Evolutionary conservation across 2,329 filamentous ascomycete species (phyloP).

Genomic region (Curvularia verruculosa): DNA sequence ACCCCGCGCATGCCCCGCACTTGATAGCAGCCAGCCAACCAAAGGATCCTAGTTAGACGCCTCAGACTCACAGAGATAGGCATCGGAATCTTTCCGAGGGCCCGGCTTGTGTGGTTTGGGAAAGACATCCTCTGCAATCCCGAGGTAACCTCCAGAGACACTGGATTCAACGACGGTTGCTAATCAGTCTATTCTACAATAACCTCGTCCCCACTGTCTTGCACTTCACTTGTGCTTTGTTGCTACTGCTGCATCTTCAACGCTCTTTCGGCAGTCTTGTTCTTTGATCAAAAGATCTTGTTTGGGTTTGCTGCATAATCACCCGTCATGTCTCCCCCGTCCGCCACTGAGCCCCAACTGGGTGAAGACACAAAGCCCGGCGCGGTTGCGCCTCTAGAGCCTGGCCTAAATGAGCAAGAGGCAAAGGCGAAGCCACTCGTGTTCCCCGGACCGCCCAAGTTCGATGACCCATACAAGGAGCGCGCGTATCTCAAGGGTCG

Average conservation of each 20-base stretch:
- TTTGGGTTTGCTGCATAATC: background rate
- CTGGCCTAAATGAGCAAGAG: conserved; percentile 36
- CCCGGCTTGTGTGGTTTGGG: background rate
- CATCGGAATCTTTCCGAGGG: conserved; percentile 1
- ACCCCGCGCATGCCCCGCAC: conserved; percentile 5
- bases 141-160: conserved; percentile 5
- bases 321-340: conserved; percentile 35
- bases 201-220: background rate
- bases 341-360: conserved; percentile 38
- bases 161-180: background rate
- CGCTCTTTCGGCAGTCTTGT: background rate
- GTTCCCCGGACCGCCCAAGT: conserved; percentile 44
- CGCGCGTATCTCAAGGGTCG: conserved; percentile 47
- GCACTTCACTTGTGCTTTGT: background rate
- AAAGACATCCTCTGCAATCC: background rate
- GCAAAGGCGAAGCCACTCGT: conserved; percentile 32
- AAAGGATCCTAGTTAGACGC: background rate
- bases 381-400: conserved; percentile 40
- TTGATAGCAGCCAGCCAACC: conserved; percentile 1
- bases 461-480: conserved; percentile 48
- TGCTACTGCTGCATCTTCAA: background rate
- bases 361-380: conserved; percentile 34
- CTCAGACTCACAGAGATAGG: conserved; percentile 1
- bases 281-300: background rate
- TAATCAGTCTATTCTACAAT: background rate